phyloP scores from a whole-genome alignment of 2,329 filamentous ascomycete genomes.

The Ampelomyces quisqualis region DNA sequence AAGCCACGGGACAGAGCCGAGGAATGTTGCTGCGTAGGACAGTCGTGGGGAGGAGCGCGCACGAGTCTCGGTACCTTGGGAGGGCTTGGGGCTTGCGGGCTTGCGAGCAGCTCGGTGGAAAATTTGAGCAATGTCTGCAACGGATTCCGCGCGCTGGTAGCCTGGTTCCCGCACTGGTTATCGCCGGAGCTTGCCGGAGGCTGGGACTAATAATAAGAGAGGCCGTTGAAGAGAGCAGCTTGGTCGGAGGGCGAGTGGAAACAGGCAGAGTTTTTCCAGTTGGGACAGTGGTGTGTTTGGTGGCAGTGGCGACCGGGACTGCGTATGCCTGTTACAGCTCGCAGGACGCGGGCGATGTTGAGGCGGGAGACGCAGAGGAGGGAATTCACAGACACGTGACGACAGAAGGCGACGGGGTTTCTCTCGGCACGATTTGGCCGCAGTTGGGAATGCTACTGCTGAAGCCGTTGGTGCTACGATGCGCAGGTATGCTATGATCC shows the following conservation, averaged over 20 bases:
- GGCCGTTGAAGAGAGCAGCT: conserved; percentile 2
- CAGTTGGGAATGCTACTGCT: background rate
- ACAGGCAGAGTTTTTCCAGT: conserved; percentile 16
- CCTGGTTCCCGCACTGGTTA: conserved; percentile 24
- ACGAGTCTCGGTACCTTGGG: too few relatives aligned
- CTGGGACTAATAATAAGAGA: background rate
- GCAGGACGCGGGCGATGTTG: background rate
- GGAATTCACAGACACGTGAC: background rate
- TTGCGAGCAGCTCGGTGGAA: conserved; percentile 21
- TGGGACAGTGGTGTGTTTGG: conserved; percentile 16
- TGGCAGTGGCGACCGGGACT: conserved; percentile 26
- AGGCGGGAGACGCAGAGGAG: too few relatives aligned
- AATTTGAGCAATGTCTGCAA: conserved; percentile 30
- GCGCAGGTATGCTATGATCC: conserved; percentile 5
- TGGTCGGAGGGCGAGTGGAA: conserved; percentile 8
- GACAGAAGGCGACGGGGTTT: background rate
- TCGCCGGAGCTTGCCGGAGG: conserved; percentile 29
- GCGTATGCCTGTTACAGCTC: conserved; percentile 6
- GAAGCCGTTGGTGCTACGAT: conserved; percentile 1
- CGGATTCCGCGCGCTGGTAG: conserved; percentile 28
- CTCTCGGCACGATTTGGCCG: background rate
- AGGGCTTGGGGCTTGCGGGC: too few relatives aligned
- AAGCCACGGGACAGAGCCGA: background rate
- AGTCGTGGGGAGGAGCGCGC: conserved; percentile 22
- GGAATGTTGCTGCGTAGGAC: conserved; percentile 13